phyloP scores from a whole-genome alignment of 2,329 filamentous ascomycete genomes.

The Fusarium beomiforme region DNA sequence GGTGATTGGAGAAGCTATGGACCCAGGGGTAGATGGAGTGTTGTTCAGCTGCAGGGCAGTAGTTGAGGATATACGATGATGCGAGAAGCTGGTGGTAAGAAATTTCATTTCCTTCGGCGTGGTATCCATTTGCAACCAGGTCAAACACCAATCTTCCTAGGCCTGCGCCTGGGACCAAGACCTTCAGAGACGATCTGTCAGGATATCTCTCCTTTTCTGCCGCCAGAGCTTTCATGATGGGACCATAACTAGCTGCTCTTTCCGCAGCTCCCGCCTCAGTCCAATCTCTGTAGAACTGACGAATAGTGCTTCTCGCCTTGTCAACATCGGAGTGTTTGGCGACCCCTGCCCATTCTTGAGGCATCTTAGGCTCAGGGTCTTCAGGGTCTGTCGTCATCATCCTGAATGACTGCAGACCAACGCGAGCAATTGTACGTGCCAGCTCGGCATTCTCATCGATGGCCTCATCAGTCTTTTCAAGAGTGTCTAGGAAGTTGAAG shows the following conservation, averaged over 20 bases:
- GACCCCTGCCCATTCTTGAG: slow-evolving; percentile 73
- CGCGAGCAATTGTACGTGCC: slow-evolving; percentile 79
- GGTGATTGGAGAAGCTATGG: slow-evolving; percentile 87
- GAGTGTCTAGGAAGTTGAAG: slow-evolving; percentile 82
- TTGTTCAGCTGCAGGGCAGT: slow-evolving; percentile 65
- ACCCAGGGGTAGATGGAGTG: slow-evolving; percentile 88
- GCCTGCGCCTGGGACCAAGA: slow-evolving; percentile 91
- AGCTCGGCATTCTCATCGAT: slow-evolving; percentile 90
- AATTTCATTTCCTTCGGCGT: slow-evolving; percentile 91
- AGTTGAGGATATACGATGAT: slow-evolving; percentile 80
- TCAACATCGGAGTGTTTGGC: slow-evolving; percentile 82
- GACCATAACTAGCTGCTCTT: slow-evolving; percentile 79
- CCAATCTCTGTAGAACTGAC: slow-evolving; percentile 97
- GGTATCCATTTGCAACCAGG: slow-evolving; percentile 76
- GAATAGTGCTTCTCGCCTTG: slow-evolving; percentile 90
- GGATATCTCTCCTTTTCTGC: slow-evolving; percentile 51
- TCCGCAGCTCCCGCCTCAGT: slow-evolving; percentile 79
- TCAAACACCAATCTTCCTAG: slow-evolving; percentile 91
- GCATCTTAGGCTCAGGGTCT: slow-evolving; percentile 57
- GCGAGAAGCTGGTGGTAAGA: slow-evolving; percentile 97
- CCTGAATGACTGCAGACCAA: slow-evolving; percentile 74
- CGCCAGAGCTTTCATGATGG: slow-evolving; percentile 74
- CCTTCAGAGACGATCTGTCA: slow-evolving; percentile 60
- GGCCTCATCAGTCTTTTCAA: slow-evolving; percentile 83
- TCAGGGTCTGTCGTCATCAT: slow-evolving; percentile 52